A percentile compares a stretch with the other conserved stretches of the same genome.
These are phyloP conservation scores for Closterium sp. DNA, from an alignment of 139 green algal genomes.

Conservation along the genomic window DNA sequence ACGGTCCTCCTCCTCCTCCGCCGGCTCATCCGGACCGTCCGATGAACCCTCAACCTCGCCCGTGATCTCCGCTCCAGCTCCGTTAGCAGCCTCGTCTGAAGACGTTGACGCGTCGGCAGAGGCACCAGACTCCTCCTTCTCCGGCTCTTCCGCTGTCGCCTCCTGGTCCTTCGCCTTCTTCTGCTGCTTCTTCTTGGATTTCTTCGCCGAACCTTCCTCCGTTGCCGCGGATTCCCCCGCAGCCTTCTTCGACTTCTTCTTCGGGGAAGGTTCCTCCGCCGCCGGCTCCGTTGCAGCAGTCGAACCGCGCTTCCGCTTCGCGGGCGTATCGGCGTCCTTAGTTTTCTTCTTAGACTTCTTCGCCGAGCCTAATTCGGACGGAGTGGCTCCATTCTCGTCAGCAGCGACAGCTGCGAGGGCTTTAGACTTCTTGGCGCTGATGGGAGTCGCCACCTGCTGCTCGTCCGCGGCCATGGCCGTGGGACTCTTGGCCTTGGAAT, in stretches of 20 bases:
- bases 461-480: background rate
- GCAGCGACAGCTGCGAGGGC: background rate
- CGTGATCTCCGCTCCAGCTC: background rate
- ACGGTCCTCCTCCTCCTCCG: constrained; percentile 19
- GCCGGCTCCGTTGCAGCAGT: background rate
- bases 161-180: constrained; percentile 3
- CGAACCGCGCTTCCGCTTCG: background rate
- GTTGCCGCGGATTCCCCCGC: background rate
- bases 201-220: background rate
- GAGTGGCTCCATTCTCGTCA: constrained; percentile 5
- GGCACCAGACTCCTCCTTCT: background rate
- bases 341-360: constrained; percentile 4
- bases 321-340: background rate
- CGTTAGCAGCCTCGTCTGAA: background rate
- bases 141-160: background rate
- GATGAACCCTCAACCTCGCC: background rate
- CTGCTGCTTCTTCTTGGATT: constrained; percentile 17
- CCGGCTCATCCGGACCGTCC: background rate
- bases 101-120: background rate
- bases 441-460: background rate
- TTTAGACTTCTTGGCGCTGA: constrained; percentile 1
- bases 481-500: background rate
- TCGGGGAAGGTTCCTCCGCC: background rate
- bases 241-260: background rate
- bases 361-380: background rate